A percentile compares a stretch with the other conserved stretches of the same genome.
These are phyloP conservation scores for Cairneyella variabilis DNA, from an alignment of 495 filamentous ascomycete species.

Conservation along the genomic window DNA sequence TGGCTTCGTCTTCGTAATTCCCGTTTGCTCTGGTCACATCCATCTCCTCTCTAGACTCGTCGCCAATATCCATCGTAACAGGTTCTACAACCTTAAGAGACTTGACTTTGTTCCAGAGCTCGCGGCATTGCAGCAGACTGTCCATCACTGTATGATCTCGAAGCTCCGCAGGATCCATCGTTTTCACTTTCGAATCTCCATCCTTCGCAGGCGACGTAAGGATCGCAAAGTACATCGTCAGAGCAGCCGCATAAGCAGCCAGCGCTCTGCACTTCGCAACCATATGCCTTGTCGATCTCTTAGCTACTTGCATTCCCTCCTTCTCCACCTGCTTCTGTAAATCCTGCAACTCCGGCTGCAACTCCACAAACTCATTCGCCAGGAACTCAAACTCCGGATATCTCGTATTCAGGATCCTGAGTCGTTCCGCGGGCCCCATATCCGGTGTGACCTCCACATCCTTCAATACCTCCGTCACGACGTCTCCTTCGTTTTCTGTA, in stretches of 20 bases:
- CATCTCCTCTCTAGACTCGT: constrained; percentile 1
- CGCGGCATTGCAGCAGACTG: constrained; percentile 71
- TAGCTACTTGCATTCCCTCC: constrained; percentile 48
- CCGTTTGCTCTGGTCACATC: not conserved
- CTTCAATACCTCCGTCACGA: constrained; percentile 78
- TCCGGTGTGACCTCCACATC: constrained; percentile 76
- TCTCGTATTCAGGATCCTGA: constrained; percentile 68
- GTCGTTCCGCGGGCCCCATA: constrained; percentile 70
- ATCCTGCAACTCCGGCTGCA: constrained; percentile 62
- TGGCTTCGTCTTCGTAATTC: not conserved
- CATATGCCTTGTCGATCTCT: constrained; percentile 37
- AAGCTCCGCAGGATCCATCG: constrained; percentile 62
- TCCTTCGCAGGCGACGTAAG: constrained; percentile 67
- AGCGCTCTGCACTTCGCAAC: constrained; percentile 71
- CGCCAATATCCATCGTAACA: not conserved
- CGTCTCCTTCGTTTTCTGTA: constrained; percentile 42
- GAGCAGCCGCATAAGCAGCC: constrained; percentile 75
- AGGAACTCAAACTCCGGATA: constrained; percentile 92
- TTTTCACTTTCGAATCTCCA: constrained; percentile 36
- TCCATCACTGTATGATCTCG: constrained; percentile 88
- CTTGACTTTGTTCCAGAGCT: constrained; percentile 76
- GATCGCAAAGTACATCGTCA: constrained; percentile 92
- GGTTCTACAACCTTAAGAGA: constrained; percentile 35
- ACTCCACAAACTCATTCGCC: constrained; percentile 69
- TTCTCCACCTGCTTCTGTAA: constrained; percentile 45